Conservation (phyloP, 768 basidiomycete species). For the Boletus insuetus region DNA sequence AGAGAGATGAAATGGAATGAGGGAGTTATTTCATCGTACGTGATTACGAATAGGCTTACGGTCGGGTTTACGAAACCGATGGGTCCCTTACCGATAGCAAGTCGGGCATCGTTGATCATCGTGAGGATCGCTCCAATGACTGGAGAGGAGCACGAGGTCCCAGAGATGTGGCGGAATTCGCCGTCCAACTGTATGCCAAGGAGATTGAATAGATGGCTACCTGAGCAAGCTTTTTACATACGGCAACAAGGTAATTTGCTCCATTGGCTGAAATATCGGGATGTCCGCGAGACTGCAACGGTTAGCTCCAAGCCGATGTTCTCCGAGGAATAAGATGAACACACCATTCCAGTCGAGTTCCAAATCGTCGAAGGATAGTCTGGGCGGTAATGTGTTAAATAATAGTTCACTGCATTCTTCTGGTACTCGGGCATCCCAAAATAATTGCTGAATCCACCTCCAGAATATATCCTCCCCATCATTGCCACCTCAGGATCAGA, state of each 20-base stretch:
- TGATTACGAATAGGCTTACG: neutral
- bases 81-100: slow-evolving; percentile 31
- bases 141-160: slow-evolving; percentile 36
- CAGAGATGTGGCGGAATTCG: slow-evolving; percentile 21
- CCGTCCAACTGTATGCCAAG: slow-evolving; percentile 22
- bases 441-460: slow-evolving; percentile 40
- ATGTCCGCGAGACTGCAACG: slow-evolving; percentile 33
- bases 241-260: slow-evolving; percentile 29
- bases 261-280: slow-evolving; percentile 39
- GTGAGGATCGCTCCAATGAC: slow-evolving; percentile 34
- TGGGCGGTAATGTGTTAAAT: slow-evolving; percentile 31
- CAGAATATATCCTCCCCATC: slow-evolving; percentile 42
- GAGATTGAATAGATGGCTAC: neutral
- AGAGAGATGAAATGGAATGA: neutral
- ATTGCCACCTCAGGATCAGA: slow-evolving; percentile 51
- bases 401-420: slow-evolving; percentile 31
- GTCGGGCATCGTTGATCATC: slow-evolving; percentile 39
- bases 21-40: neutral
- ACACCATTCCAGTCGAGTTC: slow-evolving; percentile 29
- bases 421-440: slow-evolving; percentile 44
- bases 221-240: slow-evolving; percentile 6
- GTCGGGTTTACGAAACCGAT: slow-evolving; percentile 19
- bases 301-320: neutral
- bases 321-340: neutral
- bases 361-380: slow-evolving; percentile 24